Base-by-base conservation (phyloP, 306 rosid species). In the Cyamopsis tetragonoloba region DNA sequence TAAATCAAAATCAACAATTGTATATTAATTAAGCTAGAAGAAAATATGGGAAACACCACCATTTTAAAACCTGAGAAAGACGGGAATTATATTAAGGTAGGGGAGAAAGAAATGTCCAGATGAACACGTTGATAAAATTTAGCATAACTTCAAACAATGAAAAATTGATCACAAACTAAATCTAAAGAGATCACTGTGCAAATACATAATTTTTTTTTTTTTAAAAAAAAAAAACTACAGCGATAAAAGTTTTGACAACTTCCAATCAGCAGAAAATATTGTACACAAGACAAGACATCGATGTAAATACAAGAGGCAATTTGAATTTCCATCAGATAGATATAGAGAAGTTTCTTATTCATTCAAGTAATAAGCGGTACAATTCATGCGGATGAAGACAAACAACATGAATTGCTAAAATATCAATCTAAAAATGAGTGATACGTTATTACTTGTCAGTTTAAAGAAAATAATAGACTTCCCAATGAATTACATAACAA, bases 401-500 rank as follows among this genome's bases (percentile, higher is more conserved):
- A 5, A 54, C 26, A 38, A 59, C 20, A 66, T 4, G 57, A 75
- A 68, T 59, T 20, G 75, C 69, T 12, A 39, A 5, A 3, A 30
- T 55, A 55, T 43, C 18, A 18, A 64, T 31, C 61, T 8, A 56
- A 65, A 74, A 31, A 31, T 20, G 58, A 53, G 44, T 8, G 5
- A 15, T 13, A 10, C 13, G 14, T 27, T 10, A 10, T 34, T 55
- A 27, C 24, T 62, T 10, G 4, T 15, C 44, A 18, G 56, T 54
- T 39, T 22, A 7, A 20, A 20, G 44, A 66, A 74, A 66, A 7
- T 15, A 42, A n/a, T n/a, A 22, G 34, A 34, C 34, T 5, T 38
- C 62, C 3, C 62, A 26, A 53, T 46, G 53, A 74, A 35, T 44
- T 57, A 26, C n/a, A 34, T 39, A 57, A 35, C 51, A 66, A 23